Base-by-base conservation (phyloP, 805 yeast genomes). In the Ogataea nakhonphanomensis region DNA sequence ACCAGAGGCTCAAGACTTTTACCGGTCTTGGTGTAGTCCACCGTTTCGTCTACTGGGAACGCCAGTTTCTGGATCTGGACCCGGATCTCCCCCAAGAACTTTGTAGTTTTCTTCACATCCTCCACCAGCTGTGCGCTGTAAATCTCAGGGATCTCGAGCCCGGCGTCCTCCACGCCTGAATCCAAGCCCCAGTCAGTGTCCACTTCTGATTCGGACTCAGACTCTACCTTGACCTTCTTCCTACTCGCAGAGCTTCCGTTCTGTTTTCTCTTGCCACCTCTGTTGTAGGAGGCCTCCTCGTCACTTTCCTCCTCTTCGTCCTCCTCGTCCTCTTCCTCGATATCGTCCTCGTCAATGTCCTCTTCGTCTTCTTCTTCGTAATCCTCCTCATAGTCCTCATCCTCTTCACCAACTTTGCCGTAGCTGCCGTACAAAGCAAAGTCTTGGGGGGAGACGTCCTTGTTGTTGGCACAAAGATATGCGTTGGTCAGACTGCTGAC, bases 361-460 rank as follows among this genome's bases (percentile, higher is more conserved):
- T 30, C 33, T 21, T 66, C 70, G 63, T 54, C 49, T 58, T 32
- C 38, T 8, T 51, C 57, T n/a, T 57, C 61, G n/a, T 53, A 63
- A 30, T 61, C 64, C 3, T 53, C 61, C 25, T 55, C 65, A 27
- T 62, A 63, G 17, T 44, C 41, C 26, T 43, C 51, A 41, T 39
- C 43, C 12, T 29, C 38, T 5, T 39, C 37, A 37, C 53, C n/a
- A 41, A 46, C n/a, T 27, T 37, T 33, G 1, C 74, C 77, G 50
- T 61, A 56, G 41, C 67, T 65, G 17, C 69, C 73, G 59, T 52
- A 68, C 29, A 54, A 52, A 8, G 66, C 67, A 46, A 73, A 69
- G 22, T 68, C 77, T 26, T 73, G 76, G 12, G 67, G 61, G 1
- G 78, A 73, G 2, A 81, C 76, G 25, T 74, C 73, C 21, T 35